phyloP scores from a whole-genome alignment of 768 basidiomycete species.

The Suillus bovinus region DNA sequence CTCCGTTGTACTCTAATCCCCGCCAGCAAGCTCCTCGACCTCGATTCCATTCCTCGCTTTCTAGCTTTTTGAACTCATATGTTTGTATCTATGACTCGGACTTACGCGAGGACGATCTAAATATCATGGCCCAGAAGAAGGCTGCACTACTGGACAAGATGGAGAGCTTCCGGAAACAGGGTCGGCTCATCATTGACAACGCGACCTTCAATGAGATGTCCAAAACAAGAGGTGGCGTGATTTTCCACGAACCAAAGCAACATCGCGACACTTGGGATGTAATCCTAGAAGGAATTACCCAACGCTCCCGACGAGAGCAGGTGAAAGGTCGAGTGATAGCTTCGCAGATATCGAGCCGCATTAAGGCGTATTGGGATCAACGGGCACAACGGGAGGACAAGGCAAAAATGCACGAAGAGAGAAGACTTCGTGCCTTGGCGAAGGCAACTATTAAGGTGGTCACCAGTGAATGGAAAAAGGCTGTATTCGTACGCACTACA shows the following conservation, averaged over 20 bases:
- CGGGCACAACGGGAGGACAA: constrained; percentile 63
- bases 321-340: constrained; percentile 44
- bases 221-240: background rate
- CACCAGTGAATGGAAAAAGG: constrained; percentile 83
- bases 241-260: constrained; percentile 25
- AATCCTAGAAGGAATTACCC: constrained; percentile 49
- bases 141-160: constrained; percentile 45
- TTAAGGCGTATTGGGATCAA: constrained; percentile 77
- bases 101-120: constrained; percentile 40
- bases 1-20: constrained; percentile 62
- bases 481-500: constrained; percentile 64
- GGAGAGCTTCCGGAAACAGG: constrained; percentile 44
- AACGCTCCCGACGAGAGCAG: constrained; percentile 21
- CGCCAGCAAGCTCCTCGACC: constrained; percentile 60
- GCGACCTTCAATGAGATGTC: constrained; percentile 23
- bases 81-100: constrained; percentile 51
- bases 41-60: constrained; percentile 53
- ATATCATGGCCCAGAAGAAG: constrained; percentile 41
- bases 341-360: constrained; percentile 57
- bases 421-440: constrained; percentile 61
- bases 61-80: constrained; percentile 63
- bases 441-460: constrained; percentile 74
- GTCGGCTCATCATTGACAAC: constrained; percentile 43
- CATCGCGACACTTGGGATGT: constrained; percentile 57
- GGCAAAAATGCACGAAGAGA: constrained; percentile 61